A percentile compares a stretch with the other conserved stretches of the same genome.
Conservation (phyloP, 257 asterid species). For the Coffea canephora region DNA sequence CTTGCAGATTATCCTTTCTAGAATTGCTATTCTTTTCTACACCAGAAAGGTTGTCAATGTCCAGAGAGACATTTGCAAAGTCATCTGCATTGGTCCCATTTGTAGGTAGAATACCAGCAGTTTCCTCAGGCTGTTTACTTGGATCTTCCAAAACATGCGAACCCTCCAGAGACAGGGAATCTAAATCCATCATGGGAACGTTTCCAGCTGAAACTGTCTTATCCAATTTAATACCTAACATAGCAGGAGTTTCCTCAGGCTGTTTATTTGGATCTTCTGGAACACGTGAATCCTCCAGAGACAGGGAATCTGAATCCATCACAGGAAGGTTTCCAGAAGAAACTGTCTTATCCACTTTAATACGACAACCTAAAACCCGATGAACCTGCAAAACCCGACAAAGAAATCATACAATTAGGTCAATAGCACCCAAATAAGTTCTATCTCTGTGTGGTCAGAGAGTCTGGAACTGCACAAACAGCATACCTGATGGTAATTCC, state of each 20-base stretch:
- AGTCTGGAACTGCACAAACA: slow-evolving; percentile 1
- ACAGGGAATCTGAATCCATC: slow-evolving; percentile 33
- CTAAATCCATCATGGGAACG: slow-evolving; percentile 26
- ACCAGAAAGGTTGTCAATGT: slow-evolving; percentile 44
- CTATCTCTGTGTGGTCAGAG: not conserved
- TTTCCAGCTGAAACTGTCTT: slow-evolving; percentile 23
- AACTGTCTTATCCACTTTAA: slow-evolving; percentile 40
- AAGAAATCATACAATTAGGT: not conserved
- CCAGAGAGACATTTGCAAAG: slow-evolving; percentile 37
- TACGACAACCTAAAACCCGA: slow-evolving; percentile 82
- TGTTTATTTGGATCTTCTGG: slow-evolving; percentile 32
- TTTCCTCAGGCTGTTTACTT: slow-evolving; percentile 31
- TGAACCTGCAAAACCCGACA: slow-evolving; percentile 56
- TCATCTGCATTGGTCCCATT: slow-evolving; percentile 37
- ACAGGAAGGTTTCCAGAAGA: slow-evolving; percentile 23
- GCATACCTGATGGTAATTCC: not conserved
- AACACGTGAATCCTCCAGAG: slow-evolving; percentile 34
- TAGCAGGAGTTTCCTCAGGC: slow-evolving; percentile 38
- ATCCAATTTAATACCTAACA: slow-evolving; percentile 42
- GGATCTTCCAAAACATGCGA: slow-evolving; percentile 34
- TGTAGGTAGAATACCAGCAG: slow-evolving; percentile 36
- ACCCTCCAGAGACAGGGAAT: slow-evolving; percentile 37
- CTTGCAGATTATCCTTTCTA: slow-evolving; percentile 50
- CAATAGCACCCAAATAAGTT: not conserved
- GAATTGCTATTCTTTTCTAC: slow-evolving; percentile 33